Conservation (phyloP, 2,329 filamentous ascomycete species). For the Rhinocladiella similis region DNA sequence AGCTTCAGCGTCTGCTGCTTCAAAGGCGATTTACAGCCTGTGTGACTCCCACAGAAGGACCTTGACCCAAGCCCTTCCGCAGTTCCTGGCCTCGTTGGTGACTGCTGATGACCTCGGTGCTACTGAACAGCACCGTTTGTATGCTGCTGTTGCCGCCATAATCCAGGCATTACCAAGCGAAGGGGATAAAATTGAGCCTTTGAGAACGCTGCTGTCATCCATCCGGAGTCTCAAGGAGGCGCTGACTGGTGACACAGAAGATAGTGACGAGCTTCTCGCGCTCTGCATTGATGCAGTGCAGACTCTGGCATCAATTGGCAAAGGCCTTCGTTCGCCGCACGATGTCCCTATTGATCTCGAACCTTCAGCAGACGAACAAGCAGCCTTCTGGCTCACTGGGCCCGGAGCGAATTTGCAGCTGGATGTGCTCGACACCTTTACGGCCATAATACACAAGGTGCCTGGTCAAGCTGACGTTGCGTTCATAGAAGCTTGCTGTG, state of each 20-base stretch:
- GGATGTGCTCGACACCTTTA: conserved; percentile 18
- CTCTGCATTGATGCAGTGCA: conserved; percentile 41
- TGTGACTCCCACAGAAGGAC: conserved; percentile 45
- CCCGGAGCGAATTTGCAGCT: conserved; percentile 20
- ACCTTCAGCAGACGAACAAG: neutral
- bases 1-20: conserved; percentile 43
- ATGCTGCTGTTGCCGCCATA: conserved; percentile 47
- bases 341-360: conserved; percentile 27
- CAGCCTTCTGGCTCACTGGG: conserved; percentile 25
- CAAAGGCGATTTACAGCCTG: conserved; percentile 44
- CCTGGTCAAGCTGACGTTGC: conserved; percentile 35
- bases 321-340: conserved; percentile 25
- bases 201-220: conserved; percentile 40
- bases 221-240: conserved; percentile 32
- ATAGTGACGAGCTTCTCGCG: conserved; percentile 36
- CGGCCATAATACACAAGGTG: conserved; percentile 39
- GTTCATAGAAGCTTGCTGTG: conserved; percentile 48
- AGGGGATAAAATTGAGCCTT: conserved; percentile 39
- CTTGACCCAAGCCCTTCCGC: conserved; percentile 43
- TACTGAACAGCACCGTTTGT: conserved; percentile 32
- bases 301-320: conserved; percentile 28
- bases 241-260: conserved; percentile 36
- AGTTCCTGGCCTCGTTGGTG: conserved; percentile 43
- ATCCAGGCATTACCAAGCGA: conserved; percentile 43
- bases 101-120: conserved; percentile 22